These are phyloP conservation scores for Glycyrrhiza uralensis DNA, from an alignment of 306 rosid genomes.

Conservation along the genomic window DNA sequence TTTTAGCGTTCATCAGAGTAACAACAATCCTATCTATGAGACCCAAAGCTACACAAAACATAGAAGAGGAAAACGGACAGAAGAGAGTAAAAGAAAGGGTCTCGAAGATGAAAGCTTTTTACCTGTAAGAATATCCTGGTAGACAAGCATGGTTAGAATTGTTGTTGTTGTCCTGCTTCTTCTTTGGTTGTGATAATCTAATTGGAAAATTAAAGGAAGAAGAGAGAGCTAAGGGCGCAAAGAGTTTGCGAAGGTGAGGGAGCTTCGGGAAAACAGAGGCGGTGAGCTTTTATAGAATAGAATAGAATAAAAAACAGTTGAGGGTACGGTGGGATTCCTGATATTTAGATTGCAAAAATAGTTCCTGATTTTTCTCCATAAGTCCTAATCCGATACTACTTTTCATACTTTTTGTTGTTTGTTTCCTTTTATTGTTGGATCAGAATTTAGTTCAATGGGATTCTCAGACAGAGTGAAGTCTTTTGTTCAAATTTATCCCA, in stretches of 20 bases:
- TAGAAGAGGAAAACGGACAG: neutral
- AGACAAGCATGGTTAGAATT: conserved; percentile 48
- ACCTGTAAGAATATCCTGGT: conserved; percentile 66
- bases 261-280: conserved; percentile 2
- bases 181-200: neutral
- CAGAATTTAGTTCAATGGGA: too few relatives aligned
- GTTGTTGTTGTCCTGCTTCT: neutral
- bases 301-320: neutral
- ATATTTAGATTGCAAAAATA: neutral
- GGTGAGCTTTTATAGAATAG: conserved; percentile 40
- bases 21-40: too few relatives aligned
- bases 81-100: neutral
- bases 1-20: neutral
- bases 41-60: neutral
- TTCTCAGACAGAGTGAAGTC: too few relatives aligned
- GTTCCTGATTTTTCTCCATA: neutral
- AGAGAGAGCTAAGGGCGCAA: neutral
- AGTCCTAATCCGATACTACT: too few relatives aligned
- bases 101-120: neutral
- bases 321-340: neutral
- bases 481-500: too few relatives aligned
- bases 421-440: too few relatives aligned
- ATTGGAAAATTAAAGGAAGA: neutral
- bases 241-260: neutral
- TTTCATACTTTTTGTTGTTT: too few relatives aligned